Evolutionary conservation across 1,139 yeast species (phyloP), one percentile per base, ranked within the genome.

Genomic region (Yamadazyma buinensis): DNA sequence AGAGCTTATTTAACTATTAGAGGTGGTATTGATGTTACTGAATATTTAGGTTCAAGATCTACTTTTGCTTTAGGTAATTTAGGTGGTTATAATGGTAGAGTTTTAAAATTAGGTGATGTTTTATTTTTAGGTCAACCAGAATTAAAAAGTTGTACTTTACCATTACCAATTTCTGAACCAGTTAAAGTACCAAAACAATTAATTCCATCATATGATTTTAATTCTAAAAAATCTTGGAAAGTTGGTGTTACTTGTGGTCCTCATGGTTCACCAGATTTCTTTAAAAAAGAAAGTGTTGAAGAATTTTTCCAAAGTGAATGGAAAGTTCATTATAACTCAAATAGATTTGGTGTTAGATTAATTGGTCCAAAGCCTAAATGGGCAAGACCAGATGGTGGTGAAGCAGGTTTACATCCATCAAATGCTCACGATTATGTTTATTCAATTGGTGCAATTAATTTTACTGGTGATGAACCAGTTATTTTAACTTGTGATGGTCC

Each of bases 331-430:
- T 92, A 92, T 69, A 92, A 92, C 64, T 88, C 97, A 26, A 92
- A 92, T 63, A 75, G 97, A 60, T 90, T 90, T 60, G 98, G 97
- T 56, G 95, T 92, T 28, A 77, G 97, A 56, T 70, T 92, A 48
- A 80, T 85, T 44, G 98, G 97, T 32, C 97, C 97, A 39, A 90
- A 88, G 59, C 98, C 97, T 7, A 73, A 77, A 54, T 92, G 97
- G 97, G 96, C 97, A 8, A 79, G 97, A 64, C 59, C 73, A n/a
- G 95, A 88, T 59, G 98, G 97, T 62, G 98, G 97, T 38, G 96
- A 88, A 55, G 97, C 95, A 41, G 98, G 98, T 39, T 69, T 90
- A 54, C 98, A 92, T 65, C 98, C 98, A 36, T 88, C 97, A 13
- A 92, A 92, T 61, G 92, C 96, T 31, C 97, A 90, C 56, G 98